Percentiles rank a stretch among this genome's conserved stretches.
Evolutionary conservation across 768 basidiomycete genomes (phyloP).

Genomic region (Ramaria sp.): DNA sequence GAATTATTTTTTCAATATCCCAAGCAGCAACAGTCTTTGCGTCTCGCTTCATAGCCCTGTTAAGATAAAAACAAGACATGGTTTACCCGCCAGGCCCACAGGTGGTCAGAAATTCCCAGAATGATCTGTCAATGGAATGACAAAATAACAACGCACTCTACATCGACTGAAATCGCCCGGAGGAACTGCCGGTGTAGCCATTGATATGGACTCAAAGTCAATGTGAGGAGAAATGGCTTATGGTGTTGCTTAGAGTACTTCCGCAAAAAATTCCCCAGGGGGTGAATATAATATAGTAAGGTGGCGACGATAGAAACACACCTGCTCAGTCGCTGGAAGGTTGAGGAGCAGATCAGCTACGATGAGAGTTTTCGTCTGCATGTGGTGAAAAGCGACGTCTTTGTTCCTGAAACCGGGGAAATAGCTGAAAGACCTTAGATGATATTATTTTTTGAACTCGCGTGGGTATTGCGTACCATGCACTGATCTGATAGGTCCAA

Average conservation of each 20-base stretch:
- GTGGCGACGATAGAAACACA: slow-evolving; percentile 12
- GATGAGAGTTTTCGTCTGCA: slow-evolving; percentile 57
- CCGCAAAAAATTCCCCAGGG: not conserved
- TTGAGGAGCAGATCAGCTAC: slow-evolving; percentile 81
- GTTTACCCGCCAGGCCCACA: not conserved
- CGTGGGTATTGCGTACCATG: not conserved
- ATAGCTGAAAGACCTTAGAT: slow-evolving; percentile 31
- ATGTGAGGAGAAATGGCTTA: slow-evolving; percentile 17
- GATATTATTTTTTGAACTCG: not conserved
- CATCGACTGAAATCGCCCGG: slow-evolving; percentile 16
- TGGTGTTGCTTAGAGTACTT: slow-evolving; percentile 14
- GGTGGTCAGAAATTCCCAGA: not conserved
- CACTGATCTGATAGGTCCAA: slow-evolving; percentile 10
- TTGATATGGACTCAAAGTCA: slow-evolving; percentile 17
- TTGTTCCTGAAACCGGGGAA: slow-evolving; percentile 65
- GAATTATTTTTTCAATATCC: slow-evolving; percentile 68
- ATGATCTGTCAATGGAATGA: not conserved
- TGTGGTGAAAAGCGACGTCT: slow-evolving; percentile 78
- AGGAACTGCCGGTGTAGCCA: slow-evolving; percentile 9
- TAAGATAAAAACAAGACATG: not conserved
- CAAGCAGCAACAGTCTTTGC: slow-evolving; percentile 55
- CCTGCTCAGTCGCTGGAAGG: slow-evolving; percentile 70
- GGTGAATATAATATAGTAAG: not conserved
- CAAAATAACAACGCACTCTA: slow-evolving; percentile 18
- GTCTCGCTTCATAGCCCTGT: slow-evolving; percentile 44